These are phyloP conservation scores for Solanum infundibuliforme DNA, from an alignment of 257 asterid genomes.

Conservation along the genomic window DNA sequence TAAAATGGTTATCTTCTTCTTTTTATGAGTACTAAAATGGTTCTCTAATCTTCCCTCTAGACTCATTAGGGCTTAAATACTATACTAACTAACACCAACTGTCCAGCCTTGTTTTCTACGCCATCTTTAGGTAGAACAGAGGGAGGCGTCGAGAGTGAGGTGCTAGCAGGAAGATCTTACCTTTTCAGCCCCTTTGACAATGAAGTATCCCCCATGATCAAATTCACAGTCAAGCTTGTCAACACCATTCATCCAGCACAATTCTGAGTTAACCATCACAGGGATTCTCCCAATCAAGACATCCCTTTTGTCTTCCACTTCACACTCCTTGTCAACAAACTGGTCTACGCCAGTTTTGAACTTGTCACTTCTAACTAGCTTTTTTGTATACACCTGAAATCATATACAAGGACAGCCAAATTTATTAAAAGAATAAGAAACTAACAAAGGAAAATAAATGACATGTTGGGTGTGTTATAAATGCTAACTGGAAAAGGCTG, in stretches of 20 bases:
- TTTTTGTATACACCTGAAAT: conserved; percentile 60
- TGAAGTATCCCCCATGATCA: conserved; percentile 90
- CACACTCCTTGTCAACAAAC: conserved; percentile 34
- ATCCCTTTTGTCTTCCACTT: conserved; percentile 23
- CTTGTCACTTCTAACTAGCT: conserved; percentile 58
- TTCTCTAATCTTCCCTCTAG: not conserved
- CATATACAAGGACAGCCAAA: not conserved
- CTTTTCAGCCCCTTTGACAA: conserved; percentile 96
- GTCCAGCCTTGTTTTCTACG: not conserved
- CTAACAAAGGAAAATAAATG: not conserved
- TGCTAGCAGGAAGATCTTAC: conserved; percentile 22
- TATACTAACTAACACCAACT: not conserved
- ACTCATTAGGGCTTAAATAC: not conserved
- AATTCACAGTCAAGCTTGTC: conserved; percentile 71
- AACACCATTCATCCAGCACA: conserved; percentile 53
- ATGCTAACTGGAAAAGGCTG: not conserved
- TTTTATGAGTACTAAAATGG: not conserved
- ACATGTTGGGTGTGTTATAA: not conserved
- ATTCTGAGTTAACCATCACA: conserved; percentile 78
- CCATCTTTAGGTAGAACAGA: not conserved
- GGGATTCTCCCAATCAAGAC: conserved; percentile 70
- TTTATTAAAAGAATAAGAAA: not conserved
- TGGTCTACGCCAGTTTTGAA: conserved; percentile 66
- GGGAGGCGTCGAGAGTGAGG: not conserved
- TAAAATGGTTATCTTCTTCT: not conserved